These are phyloP conservation scores for Moesziomyces globuligerus DNA, from an alignment of 1,284 basidiomycete species.

Conservation along the genomic window DNA sequence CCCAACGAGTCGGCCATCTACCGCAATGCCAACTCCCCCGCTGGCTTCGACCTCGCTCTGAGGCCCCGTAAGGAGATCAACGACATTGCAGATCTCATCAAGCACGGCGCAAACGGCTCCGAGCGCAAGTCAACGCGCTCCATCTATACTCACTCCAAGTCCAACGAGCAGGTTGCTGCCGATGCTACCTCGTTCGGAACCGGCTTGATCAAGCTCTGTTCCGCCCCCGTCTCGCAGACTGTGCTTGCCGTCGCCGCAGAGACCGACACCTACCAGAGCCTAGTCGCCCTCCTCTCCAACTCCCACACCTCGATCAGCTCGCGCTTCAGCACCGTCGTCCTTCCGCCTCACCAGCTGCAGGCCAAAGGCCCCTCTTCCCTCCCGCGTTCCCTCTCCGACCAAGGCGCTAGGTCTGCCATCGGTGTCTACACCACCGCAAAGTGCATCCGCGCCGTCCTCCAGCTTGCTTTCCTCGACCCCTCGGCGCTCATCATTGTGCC, in stretches of 20 bases:
- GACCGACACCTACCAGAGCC: conserved; percentile 30
- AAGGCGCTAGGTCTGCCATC: conserved; percentile 27
- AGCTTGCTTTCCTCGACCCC: conserved; percentile 30
- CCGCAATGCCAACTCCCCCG: conserved; percentile 64
- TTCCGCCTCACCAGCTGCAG: conserved; percentile 25
- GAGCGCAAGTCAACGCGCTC: conserved; percentile 22
- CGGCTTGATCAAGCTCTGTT: conserved; percentile 47
- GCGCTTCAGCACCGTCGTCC: conserved; percentile 41
- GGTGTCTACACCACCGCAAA: conserved; percentile 49
- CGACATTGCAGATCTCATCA: conserved; percentile 50
- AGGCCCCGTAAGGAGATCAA: conserved; percentile 50
- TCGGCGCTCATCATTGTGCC: conserved; percentile 48
- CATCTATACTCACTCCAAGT: conserved; percentile 38
- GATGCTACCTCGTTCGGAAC: conserved; percentile 49
- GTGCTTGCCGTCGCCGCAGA: conserved; percentile 44
- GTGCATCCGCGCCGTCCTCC: conserved; percentile 27
- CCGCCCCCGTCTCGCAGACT: conserved; percentile 27
- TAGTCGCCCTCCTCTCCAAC: conserved; percentile 47
- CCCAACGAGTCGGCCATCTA: conserved; percentile 61
- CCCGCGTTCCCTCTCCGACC: conserved; percentile 15
- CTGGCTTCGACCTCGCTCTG: conserved; percentile 62
- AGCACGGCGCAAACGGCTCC: conserved; percentile 32
- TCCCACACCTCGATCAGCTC: conserved; percentile 36
- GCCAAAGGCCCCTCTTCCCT: conserved; percentile 12
- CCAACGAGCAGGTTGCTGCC: conserved; percentile 41